Percentiles rank a stretch among this genome's conserved stretches.
Evolutionary conservation across 1,139 yeast genomes (phyloP).

Genomic region (Magnusiomyces sp.): DNA sequence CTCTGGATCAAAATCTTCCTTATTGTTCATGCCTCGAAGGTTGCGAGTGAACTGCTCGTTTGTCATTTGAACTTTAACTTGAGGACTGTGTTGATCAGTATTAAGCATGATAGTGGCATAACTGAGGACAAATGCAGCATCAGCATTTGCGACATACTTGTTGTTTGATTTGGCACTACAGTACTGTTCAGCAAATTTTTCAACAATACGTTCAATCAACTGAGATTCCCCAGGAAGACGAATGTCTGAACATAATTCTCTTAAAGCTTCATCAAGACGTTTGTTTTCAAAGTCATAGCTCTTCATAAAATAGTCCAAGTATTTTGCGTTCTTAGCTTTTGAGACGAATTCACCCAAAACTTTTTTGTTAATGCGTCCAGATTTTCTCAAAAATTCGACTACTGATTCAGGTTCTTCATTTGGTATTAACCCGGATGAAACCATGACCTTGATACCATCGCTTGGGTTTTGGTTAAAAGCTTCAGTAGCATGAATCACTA

Average conservation of each 20-base stretch:
- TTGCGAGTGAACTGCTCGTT: conserved; percentile 73
- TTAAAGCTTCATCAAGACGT: conserved; percentile 87
- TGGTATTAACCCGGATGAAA: conserved; percentile 55
- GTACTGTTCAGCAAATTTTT: conserved; percentile 74
- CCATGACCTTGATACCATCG: conserved; percentile 57
- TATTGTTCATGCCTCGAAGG: conserved; percentile 64
- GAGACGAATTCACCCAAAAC: conserved; percentile 81
- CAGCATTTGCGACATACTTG: conserved; percentile 38
- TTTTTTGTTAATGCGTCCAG: conserved; percentile 76
- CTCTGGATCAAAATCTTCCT: conserved; percentile 63
- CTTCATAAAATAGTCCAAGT: conserved; percentile 57
- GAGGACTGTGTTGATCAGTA: conserved; percentile 87
- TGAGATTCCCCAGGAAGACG: conserved; percentile 97
- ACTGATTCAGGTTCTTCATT: conserved; percentile 52
- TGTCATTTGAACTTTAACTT: conserved; percentile 70
- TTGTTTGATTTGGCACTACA: conserved; percentile 30
- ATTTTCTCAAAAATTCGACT: conserved; percentile 67
- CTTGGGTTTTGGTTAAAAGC: conserved; percentile 71
- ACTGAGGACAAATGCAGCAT: conserved; percentile 85
- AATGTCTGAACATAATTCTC: conserved; percentile 72
- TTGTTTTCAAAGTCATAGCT: conserved; percentile 67
- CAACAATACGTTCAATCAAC: conserved; percentile 87
- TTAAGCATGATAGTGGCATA: conserved; percentile 89
- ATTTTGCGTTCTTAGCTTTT: conserved; percentile 55
- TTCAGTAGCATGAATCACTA: conserved; percentile 67